phyloP scores from a whole-genome alignment of 495 filamentous ascomycete genomes.

The Barbatosphaeria neglecta region DNA sequence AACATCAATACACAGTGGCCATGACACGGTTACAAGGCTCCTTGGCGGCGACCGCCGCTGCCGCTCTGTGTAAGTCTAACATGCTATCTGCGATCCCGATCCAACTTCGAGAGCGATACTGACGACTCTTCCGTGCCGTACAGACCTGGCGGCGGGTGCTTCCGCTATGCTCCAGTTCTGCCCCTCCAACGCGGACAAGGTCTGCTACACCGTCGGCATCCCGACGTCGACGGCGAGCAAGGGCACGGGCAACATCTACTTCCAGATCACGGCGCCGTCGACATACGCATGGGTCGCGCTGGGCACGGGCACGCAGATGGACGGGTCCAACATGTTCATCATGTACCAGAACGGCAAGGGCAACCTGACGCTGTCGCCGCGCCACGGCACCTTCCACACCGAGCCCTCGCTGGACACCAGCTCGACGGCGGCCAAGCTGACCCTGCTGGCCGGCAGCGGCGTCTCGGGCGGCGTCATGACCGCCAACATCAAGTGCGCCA shows the following conservation, averaged over 20 bases:
- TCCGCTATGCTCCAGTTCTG: slow-evolving; percentile 14
- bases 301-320: slow-evolving; percentile 53
- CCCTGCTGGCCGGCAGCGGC: slow-evolving; percentile 52
- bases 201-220: slow-evolving; percentile 37
- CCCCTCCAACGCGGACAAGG: slow-evolving; percentile 7
- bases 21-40: not conserved
- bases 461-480: slow-evolving; percentile 40
- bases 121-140: slow-evolving; percentile 1
- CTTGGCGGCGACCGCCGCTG: not conserved
- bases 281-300: slow-evolving; percentile 52
- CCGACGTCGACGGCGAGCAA: slow-evolving; percentile 26
- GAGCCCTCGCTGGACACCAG: slow-evolving; percentile 41
- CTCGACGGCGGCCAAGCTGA: slow-evolving; percentile 27
- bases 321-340: slow-evolving; percentile 55
- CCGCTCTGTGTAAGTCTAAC: not conserved
- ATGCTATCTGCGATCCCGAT: not conserved
- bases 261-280: slow-evolving; percentile 52
- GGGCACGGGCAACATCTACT: slow-evolving; percentile 43
- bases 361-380: slow-evolving; percentile 52
- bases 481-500: slow-evolving; percentile 45
- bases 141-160: slow-evolving; percentile 9
- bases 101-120: not conserved
- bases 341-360: slow-evolving; percentile 48
- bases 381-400: slow-evolving; percentile 40
- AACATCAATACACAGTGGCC: not conserved